Percentiles rank a stretch among this genome's conserved stretches.
These are phyloP conservation scores for Pyrenopolyporus hunteri DNA, from an alignment of 495 filamentous ascomycete genomes.

Conservation along the genomic window DNA sequence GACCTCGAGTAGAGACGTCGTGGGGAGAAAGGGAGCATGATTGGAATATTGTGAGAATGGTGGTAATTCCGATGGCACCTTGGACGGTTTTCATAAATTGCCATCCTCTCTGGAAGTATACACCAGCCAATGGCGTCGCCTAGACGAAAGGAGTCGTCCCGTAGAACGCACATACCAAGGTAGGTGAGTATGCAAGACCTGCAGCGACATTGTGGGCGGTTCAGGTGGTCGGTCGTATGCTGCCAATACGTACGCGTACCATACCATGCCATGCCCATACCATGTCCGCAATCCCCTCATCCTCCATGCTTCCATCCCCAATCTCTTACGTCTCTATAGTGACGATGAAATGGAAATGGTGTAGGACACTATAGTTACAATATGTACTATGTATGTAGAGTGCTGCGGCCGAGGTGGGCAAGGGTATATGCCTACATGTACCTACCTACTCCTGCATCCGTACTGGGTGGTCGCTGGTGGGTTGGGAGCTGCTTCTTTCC, in stretches of 20 bases:
- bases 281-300: too few relatives aligned
- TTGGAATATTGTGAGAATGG: constrained; percentile 37
- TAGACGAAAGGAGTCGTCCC: constrained; percentile 14
- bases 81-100: constrained; percentile 44
- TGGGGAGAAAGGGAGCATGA: constrained; percentile 33
- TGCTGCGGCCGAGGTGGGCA: not conserved
- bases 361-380: not conserved
- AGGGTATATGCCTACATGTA: constrained; percentile 1
- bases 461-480: constrained; percentile 6
- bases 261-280: constrained; percentile 6
- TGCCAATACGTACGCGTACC: constrained; percentile 4
- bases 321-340: not conserved
- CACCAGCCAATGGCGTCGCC: constrained; percentile 29
- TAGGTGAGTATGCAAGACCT: constrained; percentile 39
- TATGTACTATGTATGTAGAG: not conserved
- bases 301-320: too few relatives aligned
- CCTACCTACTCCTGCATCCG: too few relatives aligned
- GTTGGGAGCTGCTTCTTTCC: not conserved
- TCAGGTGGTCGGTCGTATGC: constrained; percentile 30
- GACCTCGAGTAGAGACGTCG: constrained; percentile 16
- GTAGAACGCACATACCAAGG: too few relatives aligned
- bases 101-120: constrained; percentile 35
- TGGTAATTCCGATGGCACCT: constrained; percentile 45
- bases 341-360: not conserved
- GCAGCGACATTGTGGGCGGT: constrained; percentile 31